Evolutionary conservation across 2,329 filamentous ascomycete species (phyloP), one percentile per base, ranked within the genome.

Genomic region (Monosporascus ibericus): DNA sequence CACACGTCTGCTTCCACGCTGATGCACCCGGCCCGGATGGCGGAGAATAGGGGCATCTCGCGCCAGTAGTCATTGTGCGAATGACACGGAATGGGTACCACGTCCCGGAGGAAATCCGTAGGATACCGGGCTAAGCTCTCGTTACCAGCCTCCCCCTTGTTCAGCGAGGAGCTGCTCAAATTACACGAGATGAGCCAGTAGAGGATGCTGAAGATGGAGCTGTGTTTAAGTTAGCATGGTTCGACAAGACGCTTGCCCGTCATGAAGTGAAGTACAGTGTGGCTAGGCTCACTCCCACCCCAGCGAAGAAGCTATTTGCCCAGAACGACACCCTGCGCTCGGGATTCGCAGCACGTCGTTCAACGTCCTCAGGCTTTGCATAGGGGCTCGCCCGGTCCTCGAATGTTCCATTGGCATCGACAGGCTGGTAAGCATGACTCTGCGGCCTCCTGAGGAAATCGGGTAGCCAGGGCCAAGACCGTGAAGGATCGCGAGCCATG

Each of bases 61-160:
- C 83, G 78, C 81, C 82, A 86, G 66, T 88, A 89, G 65, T 89
- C 85, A 60, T 88, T 88, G 63, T 88, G 85, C 1, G 81, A 85
- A 64, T 87, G 84, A 56, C 82, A 85, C 2, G 73, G 70, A 30
- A 84, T 75, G 1, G 83, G 81, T 2, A 72, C 63, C 18, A 82
- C 70, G 48, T 78, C 76, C n/a, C 74, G 71, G 6, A 78, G 78
- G 56, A 82, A 77, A 52, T 79, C 74, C 1, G 77, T 74, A 1
- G 79, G 75, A 50, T 78, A 77, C 64, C 70, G 72, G 3, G 69
- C 65, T 18, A 78, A 61, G 4, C 67, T 70, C 53, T 73, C 66
- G 48, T 65, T 60, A 39, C 61, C 25, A 59, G 54, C 52, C 56
- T 58, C 20, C 65, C 62, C 65, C 63, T 1, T 3, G 27, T 11